Evolutionary conservation across 805 yeast genomes (phyloP), one percentile per base, ranked within the genome.

Genomic region (Yarrowia sp.): DNA sequence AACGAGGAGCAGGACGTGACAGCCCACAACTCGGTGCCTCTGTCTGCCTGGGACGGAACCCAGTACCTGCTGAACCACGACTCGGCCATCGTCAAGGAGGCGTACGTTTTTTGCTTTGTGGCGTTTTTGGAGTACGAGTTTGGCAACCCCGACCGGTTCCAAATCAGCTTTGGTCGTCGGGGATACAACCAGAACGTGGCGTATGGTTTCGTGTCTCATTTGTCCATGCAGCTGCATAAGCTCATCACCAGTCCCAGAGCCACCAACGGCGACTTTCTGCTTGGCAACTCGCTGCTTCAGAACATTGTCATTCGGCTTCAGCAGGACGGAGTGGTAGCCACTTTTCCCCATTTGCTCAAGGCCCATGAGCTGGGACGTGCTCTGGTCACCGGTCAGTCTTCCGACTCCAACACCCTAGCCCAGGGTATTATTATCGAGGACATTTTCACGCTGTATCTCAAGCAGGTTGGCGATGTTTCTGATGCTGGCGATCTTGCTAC

Each of bases 21-120:
- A 10, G 61, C 61, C 9, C 63, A 58, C 41, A 43, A 58, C 38
- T 58, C 63, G 3, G 64, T 71, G 2, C 67, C 70, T 6, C 38
- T 70, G 11, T 33, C 64, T 16, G 67, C 69, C 19, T 76, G 78
- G 78, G 70, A 70, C 16, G 71, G 72, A 21, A 72, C 77, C 1
- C 74, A 71, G 58, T 65, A 69, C 67, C 66, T 75, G 17, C 64
- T 74, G 16, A 51, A 68, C 16, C 66, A 68, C 48, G 67, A 67
- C 11, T 67, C 66, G 9, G 56, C 66, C 17, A 68, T 67, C 10
- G 68, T 73, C 17, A 68, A 72, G 26, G 38, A 36, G 21, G 66
- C 68, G 21, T 75, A 71, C 56, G 65, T 69, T 9, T 19, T 59
- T 16, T 67, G 70, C 2, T 73, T 75, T 48, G 21, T 61, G 14